These are phyloP conservation scores for Polyplosphaeria fusca DNA, from an alignment of 495 filamentous ascomycete species.

Conservation along the genomic window DNA sequence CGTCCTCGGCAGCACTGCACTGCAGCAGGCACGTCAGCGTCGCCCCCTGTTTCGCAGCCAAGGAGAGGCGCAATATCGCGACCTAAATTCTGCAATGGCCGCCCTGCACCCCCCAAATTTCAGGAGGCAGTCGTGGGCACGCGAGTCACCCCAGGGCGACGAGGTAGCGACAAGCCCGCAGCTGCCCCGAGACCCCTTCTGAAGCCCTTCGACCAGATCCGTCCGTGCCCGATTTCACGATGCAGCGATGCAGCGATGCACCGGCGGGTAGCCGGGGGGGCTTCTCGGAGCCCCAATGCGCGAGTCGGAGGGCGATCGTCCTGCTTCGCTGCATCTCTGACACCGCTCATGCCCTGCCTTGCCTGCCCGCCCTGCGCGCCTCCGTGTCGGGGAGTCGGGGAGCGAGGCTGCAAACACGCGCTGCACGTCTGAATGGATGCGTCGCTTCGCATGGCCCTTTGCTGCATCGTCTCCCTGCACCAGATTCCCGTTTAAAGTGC, in stretches of 20 bases:
- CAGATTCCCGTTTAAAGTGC: constrained; percentile 27
- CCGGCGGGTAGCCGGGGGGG: constrained; percentile 18
- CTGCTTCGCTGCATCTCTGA: no score
- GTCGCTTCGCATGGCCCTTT: constrained; percentile 1
- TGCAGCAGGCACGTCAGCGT: constrained; percentile 8
- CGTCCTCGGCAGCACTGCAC: no score
- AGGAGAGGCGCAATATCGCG: no score
- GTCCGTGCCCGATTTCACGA: constrained; percentile 31
- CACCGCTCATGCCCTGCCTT: background rate
- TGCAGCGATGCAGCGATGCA: constrained; percentile 4
- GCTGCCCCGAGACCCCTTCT: constrained; percentile 1
- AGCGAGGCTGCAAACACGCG: constrained; percentile 7
- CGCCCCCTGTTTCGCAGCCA: constrained; percentile 15
- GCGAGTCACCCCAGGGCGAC: constrained; percentile 18
- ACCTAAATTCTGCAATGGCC: no score
- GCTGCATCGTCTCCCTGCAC: constrained; percentile 17
- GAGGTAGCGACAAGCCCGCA: background rate
- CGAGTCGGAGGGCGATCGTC: constrained; percentile 17
- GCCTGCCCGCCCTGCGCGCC: no score
- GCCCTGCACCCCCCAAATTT: constrained; percentile 20
- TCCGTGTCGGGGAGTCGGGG: constrained; percentile 18
- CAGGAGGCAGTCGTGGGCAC: constrained; percentile 13
- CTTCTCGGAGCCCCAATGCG: constrained; percentile 19
- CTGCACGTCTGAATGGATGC: constrained; percentile 1
- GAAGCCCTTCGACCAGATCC: constrained; percentile 26